Evolutionary conservation across 352 stramenopile species (phyloP).

Genomic region (Phytophthora multivora): DNA sequence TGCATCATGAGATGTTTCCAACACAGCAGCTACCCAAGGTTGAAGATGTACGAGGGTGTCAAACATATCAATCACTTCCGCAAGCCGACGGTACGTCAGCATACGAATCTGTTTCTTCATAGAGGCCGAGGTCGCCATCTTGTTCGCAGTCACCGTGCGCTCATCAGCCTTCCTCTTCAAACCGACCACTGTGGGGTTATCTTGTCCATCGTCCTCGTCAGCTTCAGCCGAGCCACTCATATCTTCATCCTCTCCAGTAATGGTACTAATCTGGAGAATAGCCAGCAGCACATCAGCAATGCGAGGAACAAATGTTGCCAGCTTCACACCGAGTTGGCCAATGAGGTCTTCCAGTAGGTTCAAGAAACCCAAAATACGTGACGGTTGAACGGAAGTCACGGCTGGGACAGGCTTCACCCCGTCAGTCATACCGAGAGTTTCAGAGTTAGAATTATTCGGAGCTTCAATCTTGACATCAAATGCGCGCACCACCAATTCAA

Average conservation of each 20-base stretch:
- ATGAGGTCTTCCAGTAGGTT: constrained; percentile 91
- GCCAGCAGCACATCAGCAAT: constrained; percentile 80
- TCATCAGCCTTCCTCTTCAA: constrained; percentile 29
- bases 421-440: constrained; percentile 12
- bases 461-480: constrained; percentile 72
- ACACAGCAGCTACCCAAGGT: constrained; percentile 60
- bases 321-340: constrained; percentile 83
- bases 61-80: constrained; percentile 81
- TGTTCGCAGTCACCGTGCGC: constrained; percentile 9
- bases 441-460: constrained; percentile 1
- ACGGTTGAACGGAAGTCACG: constrained; percentile 67
- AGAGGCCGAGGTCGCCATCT: constrained; percentile 30
- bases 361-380: constrained; percentile 88
- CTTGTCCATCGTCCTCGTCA: constrained; percentile 25
- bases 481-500: constrained; percentile 88
- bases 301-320: constrained; percentile 77
- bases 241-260: constrained; percentile 26
- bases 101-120: constrained; percentile 87
- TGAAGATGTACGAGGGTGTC: constrained; percentile 66
- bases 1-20: constrained; percentile 55
- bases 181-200: constrained; percentile 11
- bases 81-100: constrained; percentile 73
- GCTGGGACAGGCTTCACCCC: constrained; percentile 32
- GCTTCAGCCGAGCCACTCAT: constrained; percentile 28
- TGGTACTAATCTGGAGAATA: constrained; percentile 65